These are phyloP conservation scores for Coemansia sp. DNA, from an alignment of 192 early-diverging fungal genomes.

Conservation along the genomic window DNA sequence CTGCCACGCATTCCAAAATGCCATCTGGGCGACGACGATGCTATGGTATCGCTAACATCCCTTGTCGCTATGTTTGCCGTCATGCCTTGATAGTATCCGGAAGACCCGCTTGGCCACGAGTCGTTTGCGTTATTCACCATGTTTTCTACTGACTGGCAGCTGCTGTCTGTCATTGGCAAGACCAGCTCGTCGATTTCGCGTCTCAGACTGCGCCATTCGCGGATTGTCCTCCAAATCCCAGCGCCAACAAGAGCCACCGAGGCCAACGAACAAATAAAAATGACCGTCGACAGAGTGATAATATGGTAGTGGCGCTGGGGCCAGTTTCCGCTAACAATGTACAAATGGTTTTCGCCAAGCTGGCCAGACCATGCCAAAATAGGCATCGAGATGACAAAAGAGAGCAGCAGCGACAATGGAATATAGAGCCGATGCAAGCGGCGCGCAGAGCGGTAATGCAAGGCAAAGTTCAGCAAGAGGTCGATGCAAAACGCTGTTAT, in stretches of 20 bases:
- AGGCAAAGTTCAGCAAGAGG: slow-evolving; percentile 54
- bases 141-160: slow-evolving; percentile 21
- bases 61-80: not conserved
- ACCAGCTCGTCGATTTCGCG: slow-evolving; percentile 50
- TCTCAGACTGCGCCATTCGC: slow-evolving; percentile 52
- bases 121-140: slow-evolving; percentile 4
- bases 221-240: slow-evolving; percentile 55
- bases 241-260: slow-evolving; percentile 54
- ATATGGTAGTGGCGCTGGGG: slow-evolving; percentile 55
- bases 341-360: slow-evolving; percentile 48
- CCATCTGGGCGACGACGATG: not conserved
- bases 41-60: not conserved
- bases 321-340: slow-evolving; percentile 52
- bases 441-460: slow-evolving; percentile 48
- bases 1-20: not conserved
- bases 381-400: slow-evolving; percentile 42
- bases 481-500: slow-evolving; percentile 57
- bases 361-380: slow-evolving; percentile 50
- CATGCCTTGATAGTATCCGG: not conserved
- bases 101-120: slow-evolving; percentile 4
- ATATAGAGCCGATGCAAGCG: slow-evolving; percentile 49
- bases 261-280: slow-evolving; percentile 51
- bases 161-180: slow-evolving; percentile 47
- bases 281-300: slow-evolving; percentile 49
- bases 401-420: slow-evolving; percentile 32